Evolutionary conservation across 2,329 filamentous ascomycete genomes (phyloP).

Genomic region (Gremmenia infestans): DNA sequence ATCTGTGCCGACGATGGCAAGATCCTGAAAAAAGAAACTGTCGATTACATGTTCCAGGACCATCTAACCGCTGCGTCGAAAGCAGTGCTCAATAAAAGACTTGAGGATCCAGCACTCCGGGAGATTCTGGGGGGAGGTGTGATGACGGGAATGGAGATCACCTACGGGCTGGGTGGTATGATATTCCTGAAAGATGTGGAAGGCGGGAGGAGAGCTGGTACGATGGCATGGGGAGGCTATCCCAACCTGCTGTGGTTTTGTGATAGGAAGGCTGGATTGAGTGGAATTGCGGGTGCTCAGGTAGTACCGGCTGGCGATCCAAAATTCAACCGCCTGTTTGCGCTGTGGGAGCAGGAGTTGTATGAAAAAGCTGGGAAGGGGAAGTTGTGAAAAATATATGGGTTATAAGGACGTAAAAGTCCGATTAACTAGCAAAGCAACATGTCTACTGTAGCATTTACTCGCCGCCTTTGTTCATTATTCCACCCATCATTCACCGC

Average conservation of each 20-base stretch:
- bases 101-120: constrained; percentile 11
- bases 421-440: neutral
- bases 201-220: constrained; percentile 35
- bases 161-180: constrained; percentile 40
- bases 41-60: constrained; percentile 42
- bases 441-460: too few relatives aligned
- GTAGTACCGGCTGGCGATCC: constrained; percentile 38
- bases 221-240: constrained; percentile 41
- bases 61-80: constrained; percentile 35
- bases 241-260: constrained; percentile 44
- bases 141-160: constrained; percentile 33
- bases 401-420: neutral
- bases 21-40: constrained; percentile 38
- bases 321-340: constrained; percentile 32
- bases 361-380: constrained; percentile 27
- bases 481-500: too few relatives aligned
- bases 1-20: constrained; percentile 45
- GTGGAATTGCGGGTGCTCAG: constrained; percentile 39
- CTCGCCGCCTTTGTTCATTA: too few relatives aligned
- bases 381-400: constrained; percentile 3
- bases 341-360: constrained; percentile 36
- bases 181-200: constrained; percentile 36
- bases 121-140: constrained; percentile 22
- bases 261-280: constrained; percentile 36
- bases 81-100: constrained; percentile 21